A percentile compares a stretch with the other conserved stretches of the same genome.
These are phyloP conservation scores for Leccinum variicolor DNA, from an alignment of 768 basidiomycete species.

Conservation along the genomic window DNA sequence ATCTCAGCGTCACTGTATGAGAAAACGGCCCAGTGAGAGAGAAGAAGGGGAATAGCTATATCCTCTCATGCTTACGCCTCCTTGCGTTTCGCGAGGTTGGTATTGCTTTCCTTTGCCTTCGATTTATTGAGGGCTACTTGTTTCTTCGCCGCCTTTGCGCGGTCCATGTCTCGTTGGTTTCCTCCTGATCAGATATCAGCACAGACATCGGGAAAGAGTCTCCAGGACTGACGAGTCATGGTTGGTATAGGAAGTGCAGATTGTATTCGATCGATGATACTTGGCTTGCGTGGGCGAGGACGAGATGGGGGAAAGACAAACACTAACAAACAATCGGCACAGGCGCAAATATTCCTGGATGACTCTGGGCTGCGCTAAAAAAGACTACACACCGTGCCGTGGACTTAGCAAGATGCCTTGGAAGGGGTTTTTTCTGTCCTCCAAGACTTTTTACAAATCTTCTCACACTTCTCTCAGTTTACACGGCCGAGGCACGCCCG, in stretches of 20 bases:
- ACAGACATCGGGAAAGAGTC: not conserved
- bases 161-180: constrained; percentile 78
- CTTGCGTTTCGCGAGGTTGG: constrained; percentile 62
- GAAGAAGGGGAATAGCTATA: constrained; percentile 12
- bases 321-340: constrained; percentile 21
- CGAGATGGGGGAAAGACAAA: constrained; percentile 14
- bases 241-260: not conserved
- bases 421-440: not conserved
- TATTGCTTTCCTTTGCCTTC: constrained; percentile 70
- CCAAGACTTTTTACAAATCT: constrained; percentile 7
- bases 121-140: constrained; percentile 44
- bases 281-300: not conserved
- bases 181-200: constrained; percentile 52
- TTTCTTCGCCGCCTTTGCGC: constrained; percentile 73
- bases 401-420: not conserved
- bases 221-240: constrained; percentile 54
- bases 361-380: no score
- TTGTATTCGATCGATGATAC: constrained; percentile 5
- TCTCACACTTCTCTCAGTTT: constrained; percentile 5
- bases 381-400: no score
- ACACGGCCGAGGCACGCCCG: constrained; percentile 8
- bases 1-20: constrained; percentile 69
- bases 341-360: not conserved
- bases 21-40: constrained; percentile 25
- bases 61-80: constrained; percentile 56